phyloP scores from a whole-genome alignment of 1,284 basidiomycete species.

The Stygiomarasmius scandens region DNA sequence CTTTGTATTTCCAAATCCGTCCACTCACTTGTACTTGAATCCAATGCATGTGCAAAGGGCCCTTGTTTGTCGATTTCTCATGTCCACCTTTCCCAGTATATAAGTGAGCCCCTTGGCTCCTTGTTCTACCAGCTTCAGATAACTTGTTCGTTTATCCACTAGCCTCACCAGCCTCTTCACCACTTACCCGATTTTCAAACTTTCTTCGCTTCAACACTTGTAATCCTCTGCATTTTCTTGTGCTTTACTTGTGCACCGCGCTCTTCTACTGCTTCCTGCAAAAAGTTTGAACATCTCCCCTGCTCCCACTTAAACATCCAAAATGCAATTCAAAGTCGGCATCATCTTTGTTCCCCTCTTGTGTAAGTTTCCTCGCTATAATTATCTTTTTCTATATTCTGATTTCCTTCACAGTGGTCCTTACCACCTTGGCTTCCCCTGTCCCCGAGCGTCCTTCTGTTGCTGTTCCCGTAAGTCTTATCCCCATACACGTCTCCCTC shows the following conservation, averaged over 20 bases:
- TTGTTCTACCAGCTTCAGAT: neutral
- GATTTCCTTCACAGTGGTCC: neutral
- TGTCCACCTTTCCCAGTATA: neutral
- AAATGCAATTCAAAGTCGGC: neutral
- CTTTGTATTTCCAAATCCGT: neutral
- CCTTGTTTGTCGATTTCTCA: neutral
- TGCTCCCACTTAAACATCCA: neutral
- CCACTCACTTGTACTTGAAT: neutral
- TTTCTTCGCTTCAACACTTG: neutral
- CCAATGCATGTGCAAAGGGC: neutral
- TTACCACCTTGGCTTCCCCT: neutral
- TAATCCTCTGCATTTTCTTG: neutral
- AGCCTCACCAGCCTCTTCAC: neutral
- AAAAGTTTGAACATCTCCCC: neutral
- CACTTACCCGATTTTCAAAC: neutral
- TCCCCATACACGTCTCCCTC: too few species aligned
- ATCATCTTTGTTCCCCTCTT: neutral
- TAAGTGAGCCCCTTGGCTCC: neutral
- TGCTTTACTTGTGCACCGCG: neutral
- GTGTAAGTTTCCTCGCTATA: neutral
- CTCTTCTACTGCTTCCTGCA: neutral
- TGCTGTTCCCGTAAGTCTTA: neutral
- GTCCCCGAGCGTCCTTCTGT: neutral
- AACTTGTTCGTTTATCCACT: neutral
- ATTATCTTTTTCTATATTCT: neutral